Percentiles rank a stretch among this genome's conserved stretches.
Evolutionary conservation across 73 alveolate genomes (phyloP).

Genomic region (Tetrahymena elliotti): DNA sequence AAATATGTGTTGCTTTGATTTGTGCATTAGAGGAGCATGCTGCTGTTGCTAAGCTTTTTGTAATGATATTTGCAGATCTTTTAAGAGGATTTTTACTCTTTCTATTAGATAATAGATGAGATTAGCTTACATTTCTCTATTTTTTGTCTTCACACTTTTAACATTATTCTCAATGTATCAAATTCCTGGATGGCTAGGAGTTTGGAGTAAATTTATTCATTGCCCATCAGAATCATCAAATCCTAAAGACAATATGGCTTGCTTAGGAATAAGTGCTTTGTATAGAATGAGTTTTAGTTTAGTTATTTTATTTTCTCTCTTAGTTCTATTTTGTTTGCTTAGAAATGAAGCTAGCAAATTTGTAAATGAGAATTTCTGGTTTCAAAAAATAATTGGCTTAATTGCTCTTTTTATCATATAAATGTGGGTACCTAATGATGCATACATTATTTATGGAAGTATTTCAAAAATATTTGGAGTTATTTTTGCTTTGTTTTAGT

Average conservation of each 20-base stretch:
- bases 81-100: neutral
- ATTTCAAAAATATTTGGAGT: neutral
- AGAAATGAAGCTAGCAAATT: neutral
- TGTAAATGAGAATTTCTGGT: neutral
- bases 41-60: neutral
- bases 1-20: neutral
- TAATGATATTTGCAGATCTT: neutral
- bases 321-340: neutral
- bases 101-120: neutral
- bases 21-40: neutral
- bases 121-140: neutral
- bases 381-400: neutral
- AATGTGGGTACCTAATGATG: neutral
- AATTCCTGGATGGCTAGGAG: neutral
- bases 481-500: neutral
- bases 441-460: neutral
- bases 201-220: neutral
- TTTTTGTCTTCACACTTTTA: neutral
- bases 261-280: neutral
- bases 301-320: neutral
- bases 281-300: neutral
- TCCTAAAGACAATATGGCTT: neutral
- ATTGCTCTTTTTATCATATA: neutral
- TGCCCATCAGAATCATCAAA: neutral
- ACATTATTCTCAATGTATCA: neutral